Evolutionary conservation across 768 basidiomycete genomes (phyloP).

Genomic region (Hebeloma cylindrosporum): DNA sequence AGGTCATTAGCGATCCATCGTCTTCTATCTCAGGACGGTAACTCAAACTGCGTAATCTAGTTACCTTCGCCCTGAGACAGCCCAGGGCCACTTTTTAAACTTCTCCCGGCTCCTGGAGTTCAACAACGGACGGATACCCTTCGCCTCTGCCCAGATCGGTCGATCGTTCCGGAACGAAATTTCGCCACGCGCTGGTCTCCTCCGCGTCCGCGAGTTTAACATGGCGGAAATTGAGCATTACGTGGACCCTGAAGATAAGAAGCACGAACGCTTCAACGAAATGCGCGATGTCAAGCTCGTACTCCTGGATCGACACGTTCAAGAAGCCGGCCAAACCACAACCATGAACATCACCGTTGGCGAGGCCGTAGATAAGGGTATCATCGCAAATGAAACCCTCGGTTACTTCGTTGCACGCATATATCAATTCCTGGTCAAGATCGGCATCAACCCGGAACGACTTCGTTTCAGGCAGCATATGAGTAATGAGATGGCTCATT

Average conservation of each 20-base stretch:
- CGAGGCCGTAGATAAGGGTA: conserved; percentile 81
- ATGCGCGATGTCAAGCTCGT: conserved; percentile 72
- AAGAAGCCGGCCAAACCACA: conserved; percentile 69
- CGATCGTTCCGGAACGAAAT: conserved; percentile 98
- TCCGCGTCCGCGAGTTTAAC: conserved; percentile 97
- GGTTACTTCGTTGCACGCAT: conserved; percentile 97
- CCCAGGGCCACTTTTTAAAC: conserved; percentile 98
- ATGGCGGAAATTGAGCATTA: conserved; percentile 99
- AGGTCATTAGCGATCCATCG: conserved; percentile 21
- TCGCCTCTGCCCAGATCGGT: conserved; percentile 96
- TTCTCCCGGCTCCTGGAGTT: conserved; percentile 96
- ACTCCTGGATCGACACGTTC: conserved; percentile 83
- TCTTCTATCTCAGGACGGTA: too few species aligned
- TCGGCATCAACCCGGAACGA: conserved; percentile 82
- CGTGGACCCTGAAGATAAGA: conserved; percentile 93
- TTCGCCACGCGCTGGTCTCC: conserved; percentile 91
- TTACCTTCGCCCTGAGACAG: conserved; percentile 96
- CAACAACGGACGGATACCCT: conserved; percentile 95
- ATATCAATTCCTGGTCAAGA: conserved; percentile 82
- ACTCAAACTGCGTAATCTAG: conserved; percentile 37
- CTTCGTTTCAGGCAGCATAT: conserved; percentile 97
- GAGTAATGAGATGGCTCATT: conserved; percentile 99
- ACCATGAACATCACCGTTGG: conserved; percentile 73
- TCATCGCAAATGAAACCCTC: conserved; percentile 95
- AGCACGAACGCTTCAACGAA: conserved; percentile 80